phyloP scores from a whole-genome alignment of 1,284 basidiomycete species.

The Pseudomicrostroma phylloplanum region DNA sequence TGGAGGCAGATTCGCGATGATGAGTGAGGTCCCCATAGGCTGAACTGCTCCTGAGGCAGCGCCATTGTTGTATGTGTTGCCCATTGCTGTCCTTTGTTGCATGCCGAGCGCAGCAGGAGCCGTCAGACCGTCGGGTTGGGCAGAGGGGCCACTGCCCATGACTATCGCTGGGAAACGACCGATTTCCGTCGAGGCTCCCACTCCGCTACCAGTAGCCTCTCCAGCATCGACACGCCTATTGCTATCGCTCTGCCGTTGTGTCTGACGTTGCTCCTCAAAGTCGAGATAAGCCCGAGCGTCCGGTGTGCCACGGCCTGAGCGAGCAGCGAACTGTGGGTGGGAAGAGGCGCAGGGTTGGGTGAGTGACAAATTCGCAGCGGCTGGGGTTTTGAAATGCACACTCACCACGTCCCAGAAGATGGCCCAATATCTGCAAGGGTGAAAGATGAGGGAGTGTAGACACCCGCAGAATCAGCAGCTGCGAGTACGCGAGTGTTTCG shows the following conservation, averaged over 20 bases:
- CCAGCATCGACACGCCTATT: constrained; percentile 23
- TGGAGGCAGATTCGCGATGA: constrained; percentile 17
- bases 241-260: constrained; percentile 25
- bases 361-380: too few relatives aligned
- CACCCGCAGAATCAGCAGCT: too few relatives aligned
- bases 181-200: neutral
- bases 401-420: constrained; percentile 46
- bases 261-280: constrained; percentile 36
- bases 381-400: neutral
- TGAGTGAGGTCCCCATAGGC: neutral
- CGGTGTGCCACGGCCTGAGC: constrained; percentile 32
- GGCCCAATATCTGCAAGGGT: constrained; percentile 36
- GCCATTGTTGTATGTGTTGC: constrained; percentile 20
- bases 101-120: neutral
- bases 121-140: neutral
- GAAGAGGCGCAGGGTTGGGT: too few relatives aligned
- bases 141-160: constrained; percentile 7
- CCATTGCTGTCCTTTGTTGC: neutral
- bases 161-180: constrained; percentile 31
- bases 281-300: constrained; percentile 40
- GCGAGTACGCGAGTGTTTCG: too few relatives aligned
- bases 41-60: neutral
- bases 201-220: constrained; percentile 7
- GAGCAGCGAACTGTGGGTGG: constrained; percentile 27
- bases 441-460: constrained; percentile 3